Percentiles rank a stretch among this genome's conserved stretches.
phyloP scores from a whole-genome alignment of 2,329 filamentous ascomycete species.

The Thelonectria blattea region DNA sequence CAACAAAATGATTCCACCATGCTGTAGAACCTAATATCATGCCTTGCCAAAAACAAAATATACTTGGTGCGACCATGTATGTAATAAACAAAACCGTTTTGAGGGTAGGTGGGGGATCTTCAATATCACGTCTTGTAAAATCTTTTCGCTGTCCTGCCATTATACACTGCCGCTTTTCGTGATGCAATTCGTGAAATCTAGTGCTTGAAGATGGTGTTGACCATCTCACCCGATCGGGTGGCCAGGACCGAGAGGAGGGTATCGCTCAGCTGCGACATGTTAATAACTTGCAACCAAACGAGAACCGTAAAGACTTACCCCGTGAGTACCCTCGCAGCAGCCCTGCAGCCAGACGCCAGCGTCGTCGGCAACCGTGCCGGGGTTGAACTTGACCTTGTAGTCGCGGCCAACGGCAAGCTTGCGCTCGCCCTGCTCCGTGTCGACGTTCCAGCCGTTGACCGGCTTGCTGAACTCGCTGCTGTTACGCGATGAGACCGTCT shows the following conservation, averaged over 20 bases:
- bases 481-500: conserved; percentile 40
- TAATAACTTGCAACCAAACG: background rate
- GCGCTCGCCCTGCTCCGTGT: conserved; percentile 45
- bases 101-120: background rate
- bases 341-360: conserved; percentile 92
- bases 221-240: conserved; percentile 77
- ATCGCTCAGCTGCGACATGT: conserved; percentile 69
- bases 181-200: conserved; percentile 33
- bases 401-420: conserved; percentile 75
- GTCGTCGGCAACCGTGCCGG: conserved; percentile 69
- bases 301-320: conserved; percentile 68
- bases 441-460: conserved; percentile 50
- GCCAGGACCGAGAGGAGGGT: conserved; percentile 81
- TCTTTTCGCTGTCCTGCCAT: conserved; percentile 36
- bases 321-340: conserved; percentile 91
- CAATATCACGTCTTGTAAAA: conserved; percentile 22
- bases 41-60: conserved; percentile 1
- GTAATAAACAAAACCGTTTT: conserved; percentile 5
- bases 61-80: background rate
- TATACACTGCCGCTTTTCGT: conserved; percentile 31
- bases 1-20: conserved; percentile 19
- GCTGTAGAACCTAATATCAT: conserved; percentile 3
- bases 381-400: conserved; percentile 77
- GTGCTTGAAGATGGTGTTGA: conserved; percentile 70
- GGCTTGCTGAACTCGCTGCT: conserved; percentile 42